These are phyloP conservation scores for Lactarius quietus DNA, from an alignment of 768 basidiomycete species.

Conservation along the genomic window DNA sequence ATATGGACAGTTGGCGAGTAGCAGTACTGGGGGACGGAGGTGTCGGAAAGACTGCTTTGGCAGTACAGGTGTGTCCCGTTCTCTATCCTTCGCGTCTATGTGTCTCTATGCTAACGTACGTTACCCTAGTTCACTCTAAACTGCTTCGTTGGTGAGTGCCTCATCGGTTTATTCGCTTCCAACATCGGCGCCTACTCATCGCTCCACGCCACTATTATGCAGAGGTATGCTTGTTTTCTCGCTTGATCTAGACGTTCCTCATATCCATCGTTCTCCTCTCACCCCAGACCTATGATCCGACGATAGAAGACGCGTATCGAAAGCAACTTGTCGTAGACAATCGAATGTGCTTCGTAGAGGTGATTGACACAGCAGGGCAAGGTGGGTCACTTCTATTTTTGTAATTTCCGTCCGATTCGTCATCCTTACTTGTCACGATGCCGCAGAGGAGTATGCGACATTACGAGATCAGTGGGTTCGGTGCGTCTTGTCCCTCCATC, in stretches of 20 bases:
- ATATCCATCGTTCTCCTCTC: conserved; percentile 7
- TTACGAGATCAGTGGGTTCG: conserved; percentile 97
- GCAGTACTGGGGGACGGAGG: conserved; percentile 96
- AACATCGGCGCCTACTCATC: conserved; percentile 18
- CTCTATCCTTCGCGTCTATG: background rate
- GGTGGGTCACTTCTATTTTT: conserved; percentile 47
- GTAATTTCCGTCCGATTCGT: conserved; percentile 12
- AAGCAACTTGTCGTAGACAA: conserved; percentile 95
- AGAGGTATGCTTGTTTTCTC: conserved; percentile 49
- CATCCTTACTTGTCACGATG: conserved; percentile 27
- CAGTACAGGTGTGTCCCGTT: conserved; percentile 77
- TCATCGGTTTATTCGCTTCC: background rate
- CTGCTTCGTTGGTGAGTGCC: conserved; percentile 85
- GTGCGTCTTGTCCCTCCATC: conserved; percentile 44
- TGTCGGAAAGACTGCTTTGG: conserved; percentile 95
- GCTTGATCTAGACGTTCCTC: conserved; percentile 19
- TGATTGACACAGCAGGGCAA: conserved; percentile 97
- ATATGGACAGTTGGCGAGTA: conserved; percentile 94
- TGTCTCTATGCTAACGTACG: conserved; percentile 11
- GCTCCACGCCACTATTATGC: conserved; percentile 25
- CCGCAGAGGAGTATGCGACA: conserved; percentile 93
- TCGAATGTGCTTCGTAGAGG: conserved; percentile 92
- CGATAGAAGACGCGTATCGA: conserved; percentile 97
- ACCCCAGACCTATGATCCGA: conserved; percentile 89
- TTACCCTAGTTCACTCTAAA: conserved; percentile 80